phyloP scores from a whole-genome alignment of 768 basidiomycete species.

The Russula earlei region DNA sequence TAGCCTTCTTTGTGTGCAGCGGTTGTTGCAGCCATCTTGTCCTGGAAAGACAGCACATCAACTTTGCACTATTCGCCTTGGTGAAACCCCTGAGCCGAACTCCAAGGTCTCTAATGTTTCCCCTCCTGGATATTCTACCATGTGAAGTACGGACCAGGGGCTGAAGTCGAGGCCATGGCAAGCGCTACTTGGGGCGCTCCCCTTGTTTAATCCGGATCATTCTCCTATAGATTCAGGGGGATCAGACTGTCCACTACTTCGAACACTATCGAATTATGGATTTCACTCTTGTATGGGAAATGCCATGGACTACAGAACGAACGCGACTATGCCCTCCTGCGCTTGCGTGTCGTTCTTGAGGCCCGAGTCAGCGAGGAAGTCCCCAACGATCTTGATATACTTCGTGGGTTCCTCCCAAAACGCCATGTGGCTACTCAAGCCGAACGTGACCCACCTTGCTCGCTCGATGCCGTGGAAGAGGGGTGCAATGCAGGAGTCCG shows the following conservation, averaged over 20 bases:
- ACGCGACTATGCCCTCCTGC: not conserved
- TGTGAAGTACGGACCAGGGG: not conserved
- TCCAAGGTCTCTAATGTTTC: not conserved
- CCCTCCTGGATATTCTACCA: not conserved
- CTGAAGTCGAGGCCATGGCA: not conserved
- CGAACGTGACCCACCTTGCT: constrained; percentile 16
- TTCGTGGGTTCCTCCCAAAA: constrained; percentile 19
- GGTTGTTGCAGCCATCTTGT: no score
- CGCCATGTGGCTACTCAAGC: constrained; percentile 17
- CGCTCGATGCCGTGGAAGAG: constrained; percentile 15
- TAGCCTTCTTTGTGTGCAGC: no score
- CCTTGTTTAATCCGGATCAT: not conserved
- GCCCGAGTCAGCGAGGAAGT: constrained; percentile 4
- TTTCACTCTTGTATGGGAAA: not conserved
- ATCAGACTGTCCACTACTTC: not conserved
- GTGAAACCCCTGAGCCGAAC: not conserved
- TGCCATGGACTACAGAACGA: not conserved
- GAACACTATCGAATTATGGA: not conserved
- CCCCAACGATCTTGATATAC: constrained; percentile 14
- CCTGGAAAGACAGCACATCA: not conserved
- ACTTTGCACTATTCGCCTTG: not conserved
- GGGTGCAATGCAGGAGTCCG: constrained; percentile 14
- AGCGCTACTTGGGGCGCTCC: not conserved
- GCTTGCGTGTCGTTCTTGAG: not conserved
- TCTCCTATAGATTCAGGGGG: not conserved